Percentiles rank a stretch among this genome's conserved stretches.
phyloP scores from a whole-genome alignment of 2,329 filamentous ascomycete species.

The Aspergillus unguis region DNA sequence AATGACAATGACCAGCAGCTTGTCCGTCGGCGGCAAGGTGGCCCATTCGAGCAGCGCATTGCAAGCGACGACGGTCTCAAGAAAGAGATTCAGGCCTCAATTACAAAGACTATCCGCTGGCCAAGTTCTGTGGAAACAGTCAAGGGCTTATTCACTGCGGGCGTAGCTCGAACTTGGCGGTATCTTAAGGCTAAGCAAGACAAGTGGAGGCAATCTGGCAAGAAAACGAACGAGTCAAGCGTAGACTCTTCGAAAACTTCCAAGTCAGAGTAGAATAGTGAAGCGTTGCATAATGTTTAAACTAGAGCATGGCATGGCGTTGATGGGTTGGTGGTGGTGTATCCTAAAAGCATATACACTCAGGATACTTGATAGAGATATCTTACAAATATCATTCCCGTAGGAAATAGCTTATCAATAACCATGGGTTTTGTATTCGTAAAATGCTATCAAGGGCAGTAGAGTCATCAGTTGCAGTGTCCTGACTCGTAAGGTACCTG shows the following conservation, averaged over 20 bases:
- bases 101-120: conserved; percentile 87
- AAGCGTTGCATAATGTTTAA: conserved; percentile 4
- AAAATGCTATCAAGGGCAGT: not conserved
- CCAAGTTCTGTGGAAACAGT: conserved; percentile 83
- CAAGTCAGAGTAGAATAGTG: conserved; percentile 19
- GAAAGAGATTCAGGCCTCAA: conserved; percentile 68
- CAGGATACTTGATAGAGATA: conserved; percentile 2
- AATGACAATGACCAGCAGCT: conserved; percentile 63
- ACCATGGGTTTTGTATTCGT: conserved; percentile 6
- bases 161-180: conserved; percentile 63
- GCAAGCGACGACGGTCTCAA: conserved; percentile 68
- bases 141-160: conserved; percentile 79
- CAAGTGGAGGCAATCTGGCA: conserved; percentile 53
- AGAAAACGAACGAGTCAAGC: conserved; percentile 21
- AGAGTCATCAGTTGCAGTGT: not conserved
- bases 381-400: not conserved
- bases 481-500: conserved; percentile 3
- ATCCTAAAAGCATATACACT: conserved; percentile 1
- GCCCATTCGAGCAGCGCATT: conserved; percentile 82
- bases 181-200: conserved; percentile 80
- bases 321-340: conserved; percentile 3
- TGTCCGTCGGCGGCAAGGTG: conserved; percentile 72
- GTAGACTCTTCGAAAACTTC: conserved; percentile 19
- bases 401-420: conserved; percentile 3
- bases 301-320: conserved; percentile 13